Base-by-base conservation (phyloP, 139 green algal genomes). In the Chlorella ohadii region DNA sequence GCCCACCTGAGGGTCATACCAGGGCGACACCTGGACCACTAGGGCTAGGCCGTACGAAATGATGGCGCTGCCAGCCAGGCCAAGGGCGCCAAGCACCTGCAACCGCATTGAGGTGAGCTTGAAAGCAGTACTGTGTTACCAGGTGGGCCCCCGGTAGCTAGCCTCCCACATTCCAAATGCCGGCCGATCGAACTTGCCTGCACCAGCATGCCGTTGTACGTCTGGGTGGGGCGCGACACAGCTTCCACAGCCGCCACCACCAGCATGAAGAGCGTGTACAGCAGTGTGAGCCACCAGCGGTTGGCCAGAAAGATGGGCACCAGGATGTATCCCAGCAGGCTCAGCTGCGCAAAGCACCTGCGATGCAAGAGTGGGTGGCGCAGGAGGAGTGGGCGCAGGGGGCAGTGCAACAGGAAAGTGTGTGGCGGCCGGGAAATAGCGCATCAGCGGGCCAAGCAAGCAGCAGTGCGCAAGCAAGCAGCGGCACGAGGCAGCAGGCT, bases 281-380 rank as follows among this genome's bases (percentile, higher is more conserved):
- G 22, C 11, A 91, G 31, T 39, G 95, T 93, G 61, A 94, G 83
- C 86, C 73, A 94, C 55, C 33, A 88, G 23, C 39, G 39, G 84
- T 93, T 82, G 51, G 77, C 79, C 0, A 39, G 63, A 79, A 98
- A 97, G 67, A 97, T 94, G 17, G 94, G 94, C 17, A 91, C 88
- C 33, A 98, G 85, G 39, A 97, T 87, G 79, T 93, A 94, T 15
- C 94, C 95, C 68, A 98, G 85, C 9, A 96, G 3, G 5, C 78
- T 89, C 39, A 98, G 88, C 82, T 96, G 92, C 19, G 91, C 36
- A 34, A 89, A 79, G 56, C 88, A 90, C 63, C 86, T 91, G 87
- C 81, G 25, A 2, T 12, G 61, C n/a, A n/a, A n/a, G n/a, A n/a
- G n/a, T n/a, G n/a, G n/a, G n/a, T n/a, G 13, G 64, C 20, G 64